Base-by-base conservation (phyloP, 1,139 yeast species). In the Torulaspora globosa region DNA sequence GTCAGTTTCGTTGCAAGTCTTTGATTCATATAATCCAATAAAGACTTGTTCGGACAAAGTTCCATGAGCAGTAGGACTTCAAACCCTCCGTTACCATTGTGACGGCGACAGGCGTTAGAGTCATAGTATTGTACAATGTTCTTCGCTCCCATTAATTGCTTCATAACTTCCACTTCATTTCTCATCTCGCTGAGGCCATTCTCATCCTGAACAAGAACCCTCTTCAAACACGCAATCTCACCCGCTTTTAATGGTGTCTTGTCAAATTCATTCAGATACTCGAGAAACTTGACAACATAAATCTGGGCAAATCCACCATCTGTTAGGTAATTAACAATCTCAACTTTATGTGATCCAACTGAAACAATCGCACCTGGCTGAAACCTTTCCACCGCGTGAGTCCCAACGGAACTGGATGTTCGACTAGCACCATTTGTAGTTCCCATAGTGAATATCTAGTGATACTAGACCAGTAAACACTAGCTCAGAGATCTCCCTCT, bases 11-110 rank as follows among this genome's bases (percentile, higher is more conserved):
- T 81, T 40, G 85, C 79, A 49, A 92, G 73, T 48, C 97, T 72
- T n/a, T 92, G 76, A 68, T 92, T 92, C 97, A 92, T 90, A 62
- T 84, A 87, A 63, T 92, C 97, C 40, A 92, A 83, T 50, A 92
- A 72, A 0, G 97, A 96, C 57, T 89, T 85, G 49, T 86, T 77
- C 9, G 82, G 75, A 63, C 98, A 92, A 62, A 83, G 82, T 65
- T 92, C 98, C 98, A 92, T 92, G 51, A 92, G 72, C 28, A 92
- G 73, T 52, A 90, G 79, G 43, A 94, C 97, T 68, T 92, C 98
- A 63, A 87, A 92, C 41, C 62, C 62, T 19, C 48, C 47, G 31
- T 52, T 53, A 15, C 70, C 70, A 36, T 66, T 69, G 29, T 70
- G 66, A 50, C 71, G 67, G 55, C 96, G 72, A n/a, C 95, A 80